Percentiles rank a stretch among this genome's conserved stretches.
These are phyloP conservation scores for Rubroshorea leprosula DNA, from an alignment of 345 rosid genomes.

Conservation along the genomic window DNA sequence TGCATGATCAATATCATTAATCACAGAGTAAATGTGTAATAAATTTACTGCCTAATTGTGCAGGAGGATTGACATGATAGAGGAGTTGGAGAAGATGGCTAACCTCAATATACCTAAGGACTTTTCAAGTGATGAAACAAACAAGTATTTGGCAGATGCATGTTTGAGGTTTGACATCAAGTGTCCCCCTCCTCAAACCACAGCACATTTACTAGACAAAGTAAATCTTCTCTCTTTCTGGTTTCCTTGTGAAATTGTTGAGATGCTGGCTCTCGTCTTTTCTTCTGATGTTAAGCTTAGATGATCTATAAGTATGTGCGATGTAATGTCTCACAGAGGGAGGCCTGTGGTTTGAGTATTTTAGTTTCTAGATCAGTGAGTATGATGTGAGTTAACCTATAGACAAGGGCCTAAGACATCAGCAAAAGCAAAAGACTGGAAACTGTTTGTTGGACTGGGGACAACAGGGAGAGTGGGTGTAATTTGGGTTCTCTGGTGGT, in stretches of 20 bases:
- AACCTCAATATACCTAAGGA: slow-evolving; percentile 82
- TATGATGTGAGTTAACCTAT: background rate
- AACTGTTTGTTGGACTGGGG: no score
- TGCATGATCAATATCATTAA: background rate
- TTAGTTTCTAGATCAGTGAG: background rate
- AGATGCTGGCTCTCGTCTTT: background rate
- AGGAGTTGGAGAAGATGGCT: slow-evolving; percentile 83
- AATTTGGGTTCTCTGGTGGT: no score
- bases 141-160: slow-evolving; percentile 62
- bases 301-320: background rate
- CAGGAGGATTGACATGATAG: slow-evolving; percentile 90
- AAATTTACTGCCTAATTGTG: slow-evolving; percentile 7
- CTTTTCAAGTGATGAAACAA: slow-evolving; percentile 75
- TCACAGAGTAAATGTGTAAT: background rate
- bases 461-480: no score
- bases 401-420: no score
- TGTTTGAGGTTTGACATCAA: slow-evolving; percentile 72
- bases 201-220: slow-evolving; percentile 84
- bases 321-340: background rate
- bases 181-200: slow-evolving; percentile 91
- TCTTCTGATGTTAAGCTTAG: background rate
- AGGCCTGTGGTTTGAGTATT: background rate
- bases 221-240: slow-evolving; percentile 28
- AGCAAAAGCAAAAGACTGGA: no score
- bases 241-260: background rate